Percentiles rank a stretch among this genome's conserved stretches.
These are phyloP conservation scores for Nitzschia inconspicua DNA, from an alignment of 108 stramenopile species.

Conservation along the genomic window DNA sequence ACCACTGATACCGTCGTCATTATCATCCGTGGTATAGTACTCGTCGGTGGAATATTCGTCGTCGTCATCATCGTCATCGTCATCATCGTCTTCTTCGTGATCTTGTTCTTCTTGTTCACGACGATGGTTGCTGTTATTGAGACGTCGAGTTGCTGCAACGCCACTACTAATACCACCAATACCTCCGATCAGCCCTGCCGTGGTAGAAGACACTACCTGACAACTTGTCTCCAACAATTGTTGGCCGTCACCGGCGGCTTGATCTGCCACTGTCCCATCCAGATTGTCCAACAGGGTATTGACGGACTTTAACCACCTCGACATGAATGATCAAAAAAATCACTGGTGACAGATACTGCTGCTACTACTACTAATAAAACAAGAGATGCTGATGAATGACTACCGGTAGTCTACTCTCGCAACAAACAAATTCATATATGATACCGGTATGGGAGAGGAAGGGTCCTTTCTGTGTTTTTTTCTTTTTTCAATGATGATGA, in stretches of 20 bases:
- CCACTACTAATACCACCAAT: neutral
- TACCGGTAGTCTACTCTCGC: no score
- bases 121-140: slow-evolving; percentile 7
- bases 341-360: no score
- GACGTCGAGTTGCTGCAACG: neutral
- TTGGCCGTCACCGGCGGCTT: slow-evolving; percentile 1
- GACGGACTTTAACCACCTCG: slow-evolving; percentile 74
- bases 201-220: no score
- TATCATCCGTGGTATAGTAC: slow-evolving; percentile 24
- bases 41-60: slow-evolving; percentile 19
- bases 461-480: no score
- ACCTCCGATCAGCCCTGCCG: slow-evolving; percentile 7
- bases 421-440: no score
- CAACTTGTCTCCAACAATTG: slow-evolving; percentile 11
- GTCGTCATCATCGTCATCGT: slow-evolving; percentile 6
- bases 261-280: slow-evolving; percentile 40
- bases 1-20: neutral
- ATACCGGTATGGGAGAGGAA: no score
- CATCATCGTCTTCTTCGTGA: neutral
- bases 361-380: no score
- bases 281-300: slow-evolving; percentile 78
- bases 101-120: neutral
- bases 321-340: slow-evolving; percentile 56
- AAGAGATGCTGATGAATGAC: no score
- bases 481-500: no score